phyloP scores from a whole-genome alignment of 2,329 filamentous ascomycete species.

The Pestalotiopsis sp. region DNA sequence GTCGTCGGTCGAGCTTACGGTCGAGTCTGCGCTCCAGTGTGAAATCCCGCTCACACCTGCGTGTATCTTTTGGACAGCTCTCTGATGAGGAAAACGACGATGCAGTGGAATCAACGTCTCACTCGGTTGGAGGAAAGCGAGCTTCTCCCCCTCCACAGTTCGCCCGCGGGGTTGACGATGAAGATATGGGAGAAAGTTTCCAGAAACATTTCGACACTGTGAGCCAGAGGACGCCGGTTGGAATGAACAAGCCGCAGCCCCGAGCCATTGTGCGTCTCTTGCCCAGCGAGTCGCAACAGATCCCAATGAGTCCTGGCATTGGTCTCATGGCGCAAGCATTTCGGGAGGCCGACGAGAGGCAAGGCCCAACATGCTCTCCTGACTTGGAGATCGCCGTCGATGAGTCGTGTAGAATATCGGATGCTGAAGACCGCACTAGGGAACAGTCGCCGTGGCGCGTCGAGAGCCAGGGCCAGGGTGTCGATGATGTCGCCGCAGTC shows the following conservation, averaged over 20 bases:
- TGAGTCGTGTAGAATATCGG: slow-evolving; percentile 12
- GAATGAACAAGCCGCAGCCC: slow-evolving; percentile 33
- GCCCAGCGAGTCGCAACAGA: slow-evolving; percentile 45
- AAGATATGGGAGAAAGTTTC: slow-evolving; percentile 40
- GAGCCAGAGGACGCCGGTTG: slow-evolving; percentile 22
- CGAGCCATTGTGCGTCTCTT: slow-evolving; percentile 36
- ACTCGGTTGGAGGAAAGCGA: slow-evolving; percentile 21
- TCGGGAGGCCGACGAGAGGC: slow-evolving; percentile 41
- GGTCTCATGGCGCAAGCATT: slow-evolving; percentile 55
- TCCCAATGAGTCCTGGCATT: slow-evolving; percentile 39
- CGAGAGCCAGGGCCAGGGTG: slow-evolving; percentile 22
- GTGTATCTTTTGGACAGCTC: slow-evolving; percentile 38
- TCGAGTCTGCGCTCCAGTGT: background rate
- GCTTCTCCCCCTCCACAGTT: slow-evolving; percentile 48
- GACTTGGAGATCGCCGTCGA: slow-evolving; percentile 10
- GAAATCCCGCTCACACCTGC: slow-evolving; percentile 18
- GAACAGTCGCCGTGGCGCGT: slow-evolving; percentile 32
- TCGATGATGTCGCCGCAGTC: slow-evolving; percentile 49
- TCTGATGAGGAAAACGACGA: slow-evolving; percentile 29
- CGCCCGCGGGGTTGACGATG: slow-evolving; percentile 33
- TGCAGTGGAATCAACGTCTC: slow-evolving; percentile 15
- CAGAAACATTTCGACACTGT: slow-evolving; percentile 43
- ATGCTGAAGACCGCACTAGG: slow-evolving; percentile 13
- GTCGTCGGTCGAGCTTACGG: slow-evolving; percentile 12
- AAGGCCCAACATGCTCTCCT: slow-evolving; percentile 11